Conservation (phyloP, 768 basidiomycete genomes). For the Tulasnella sp. region DNA sequence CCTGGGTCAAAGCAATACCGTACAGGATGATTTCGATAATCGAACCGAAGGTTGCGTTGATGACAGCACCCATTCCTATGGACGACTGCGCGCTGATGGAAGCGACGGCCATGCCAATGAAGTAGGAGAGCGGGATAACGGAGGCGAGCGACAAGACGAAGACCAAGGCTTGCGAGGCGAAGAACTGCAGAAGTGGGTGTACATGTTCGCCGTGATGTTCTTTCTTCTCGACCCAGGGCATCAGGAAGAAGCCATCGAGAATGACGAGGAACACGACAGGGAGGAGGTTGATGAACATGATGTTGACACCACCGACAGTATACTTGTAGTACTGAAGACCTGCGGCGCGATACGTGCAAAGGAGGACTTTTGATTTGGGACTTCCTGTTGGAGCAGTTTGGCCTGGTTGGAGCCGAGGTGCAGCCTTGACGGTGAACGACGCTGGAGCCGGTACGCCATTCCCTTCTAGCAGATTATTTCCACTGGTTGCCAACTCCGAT, state of each 20-base stretch:
- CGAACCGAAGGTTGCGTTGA: conserved; percentile 99
- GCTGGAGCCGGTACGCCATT: conserved; percentile 36
- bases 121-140: conserved; percentile 96
- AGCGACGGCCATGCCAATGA: conserved; percentile 99
- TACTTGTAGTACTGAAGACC: conserved; percentile 98
- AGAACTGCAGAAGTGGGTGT: conserved; percentile 59
- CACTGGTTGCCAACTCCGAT: not conserved
- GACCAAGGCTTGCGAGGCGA: conserved; percentile 73
- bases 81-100: conserved; percentile 98
- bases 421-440: conserved; percentile 62
- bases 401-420: conserved; percentile 70
- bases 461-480: not conserved
- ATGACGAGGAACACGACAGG: conserved; percentile 95
- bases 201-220: conserved; percentile 54
- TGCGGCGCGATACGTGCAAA: conserved; percentile 90
- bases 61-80: conserved; percentile 99
- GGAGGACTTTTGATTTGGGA: conserved; percentile 80
- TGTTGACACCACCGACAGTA: conserved; percentile 97
- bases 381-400: conserved; percentile 82
- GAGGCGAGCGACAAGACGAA: conserved; percentile 81
- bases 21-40: conserved; percentile 97
- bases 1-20: conserved; percentile 78
- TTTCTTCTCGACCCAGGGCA: conserved; percentile 62
- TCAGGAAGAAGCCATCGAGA: conserved; percentile 81
- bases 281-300: conserved; percentile 92